These are phyloP conservation scores for Angophora floribunda DNA, from an alignment of 345 rosid species.

Conservation along the genomic window DNA sequence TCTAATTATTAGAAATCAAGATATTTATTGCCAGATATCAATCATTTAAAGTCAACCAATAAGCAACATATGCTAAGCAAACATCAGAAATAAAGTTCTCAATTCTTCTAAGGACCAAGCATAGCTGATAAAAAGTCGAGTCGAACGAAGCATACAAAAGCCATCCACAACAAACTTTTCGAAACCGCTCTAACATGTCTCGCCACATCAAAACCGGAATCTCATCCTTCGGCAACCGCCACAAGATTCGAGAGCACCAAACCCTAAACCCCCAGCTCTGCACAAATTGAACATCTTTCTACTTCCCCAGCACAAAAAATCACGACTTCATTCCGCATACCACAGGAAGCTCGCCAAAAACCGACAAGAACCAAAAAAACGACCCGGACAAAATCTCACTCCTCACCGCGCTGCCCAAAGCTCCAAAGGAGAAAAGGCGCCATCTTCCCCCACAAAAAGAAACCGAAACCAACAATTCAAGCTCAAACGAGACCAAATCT, in stretches of 20 bases:
- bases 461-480: not conserved
- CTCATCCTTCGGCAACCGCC: not conserved
- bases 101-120: not conserved
- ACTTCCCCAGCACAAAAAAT: not conserved
- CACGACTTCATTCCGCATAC: not conserved
- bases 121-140: not conserved
- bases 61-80: not conserved
- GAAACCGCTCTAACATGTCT: not conserved
- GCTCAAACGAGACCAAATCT: not conserved
- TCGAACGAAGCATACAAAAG: not conserved
- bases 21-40: not conserved
- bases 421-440: not conserved
- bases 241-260: not conserved
- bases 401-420: not conserved
- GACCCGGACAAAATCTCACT: not conserved
- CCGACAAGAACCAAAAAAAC: not conserved
- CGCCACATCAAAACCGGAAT: not conserved
- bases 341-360: not conserved
- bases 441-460: not conserved
- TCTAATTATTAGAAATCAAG: not conserved
- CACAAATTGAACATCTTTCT: not conserved
- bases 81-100: not conserved
- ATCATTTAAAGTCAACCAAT: not conserved
- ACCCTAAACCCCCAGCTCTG: not conserved
- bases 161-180: not conserved